Evolutionary conservation across 352 stramenopile genomes (phyloP).

Genomic region (Stramenopiles sp.): DNA sequence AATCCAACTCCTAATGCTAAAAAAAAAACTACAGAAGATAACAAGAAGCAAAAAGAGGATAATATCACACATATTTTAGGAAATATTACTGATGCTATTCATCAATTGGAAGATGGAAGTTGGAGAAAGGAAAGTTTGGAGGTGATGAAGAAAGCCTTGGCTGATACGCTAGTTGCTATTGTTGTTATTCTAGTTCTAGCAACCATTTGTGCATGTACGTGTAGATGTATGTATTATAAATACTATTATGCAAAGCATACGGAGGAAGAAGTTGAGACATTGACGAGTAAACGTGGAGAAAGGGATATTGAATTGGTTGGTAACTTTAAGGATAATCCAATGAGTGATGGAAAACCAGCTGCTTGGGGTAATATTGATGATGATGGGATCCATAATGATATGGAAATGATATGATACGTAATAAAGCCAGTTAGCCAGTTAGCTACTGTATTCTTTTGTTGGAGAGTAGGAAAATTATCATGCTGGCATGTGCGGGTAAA

Average conservation of each 20-base stretch:
- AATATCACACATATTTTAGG: not conserved
- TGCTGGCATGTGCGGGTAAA: too few species aligned
- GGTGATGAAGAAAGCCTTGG: not conserved
- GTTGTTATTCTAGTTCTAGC: not conserved
- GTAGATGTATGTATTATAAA: not conserved
- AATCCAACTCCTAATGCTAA: not conserved
- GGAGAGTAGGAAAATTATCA: too few species aligned
- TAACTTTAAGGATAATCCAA: not conserved
- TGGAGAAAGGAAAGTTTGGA: not conserved
- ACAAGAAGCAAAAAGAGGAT: not conserved
- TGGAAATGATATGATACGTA: too few species aligned
- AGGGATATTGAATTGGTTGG: not conserved
- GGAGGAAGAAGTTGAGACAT: not conserved
- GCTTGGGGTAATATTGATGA: too few species aligned
- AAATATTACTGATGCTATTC: not conserved
- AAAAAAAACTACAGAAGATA: not conserved
- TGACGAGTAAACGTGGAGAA: not conserved
- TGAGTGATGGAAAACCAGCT: too few species aligned
- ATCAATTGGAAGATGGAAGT: not conserved
- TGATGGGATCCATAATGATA: too few species aligned
- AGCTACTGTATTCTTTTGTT: too few species aligned
- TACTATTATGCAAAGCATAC: not conserved
- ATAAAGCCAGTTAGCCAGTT: too few species aligned
- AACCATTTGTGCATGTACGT: not conserved
- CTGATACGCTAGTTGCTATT: not conserved